Base-by-base conservation (phyloP, 106 monocot species). In the Phalaenopsis aphrodite region DNA sequence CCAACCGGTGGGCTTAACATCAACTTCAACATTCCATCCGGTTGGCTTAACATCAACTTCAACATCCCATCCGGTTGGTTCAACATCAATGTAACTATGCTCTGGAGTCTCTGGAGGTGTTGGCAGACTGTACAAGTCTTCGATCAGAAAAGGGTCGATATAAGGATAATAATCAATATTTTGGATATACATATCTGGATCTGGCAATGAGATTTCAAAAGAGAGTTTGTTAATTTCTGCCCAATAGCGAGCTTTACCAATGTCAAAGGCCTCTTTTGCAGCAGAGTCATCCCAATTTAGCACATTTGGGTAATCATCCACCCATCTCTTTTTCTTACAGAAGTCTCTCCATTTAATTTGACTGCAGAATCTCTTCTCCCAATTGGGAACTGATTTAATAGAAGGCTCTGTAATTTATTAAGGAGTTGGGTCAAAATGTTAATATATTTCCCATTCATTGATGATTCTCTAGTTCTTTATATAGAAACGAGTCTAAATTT, bases 251-350 rank as follows among this genome's bases (percentile, higher is more conserved):
- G 88, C 71, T 46, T 89, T 87, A 55, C 83, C 85, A 71, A 79
- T 81, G 9, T 82, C 72, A 69, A 91, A 89, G 49, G 88, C 87
- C 73, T 87, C 91, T 78, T 77, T 45, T 48, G 68, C 89, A 19
- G 72, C 91, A n/a, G 85, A 85, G 55, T 91, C 91, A 41, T 91
- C 81, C 91, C 91, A 91, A 21, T 88, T 42, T 23, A 81, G 68
- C 36, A 91, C 75, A 36, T 81, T 89, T 36, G 81, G 77, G 83
- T 80, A 85, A 38, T 79, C 17, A 42, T 41, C 8, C 19, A 68
- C 77, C 48, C 76, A 64, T n/a, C 48, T 69, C 79, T 88, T 78
- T 58, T 78, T 81, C 36, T 88, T 84, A 30, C 80, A 85, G 8
- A 91, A 42, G 18, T 78, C 78, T 23, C 76, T 78, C 86, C 86